Percentiles rank a stretch among this genome's conserved stretches.
Conservation (phyloP, 305 asterid genomes). For the Fraxinus albicans region DNA sequence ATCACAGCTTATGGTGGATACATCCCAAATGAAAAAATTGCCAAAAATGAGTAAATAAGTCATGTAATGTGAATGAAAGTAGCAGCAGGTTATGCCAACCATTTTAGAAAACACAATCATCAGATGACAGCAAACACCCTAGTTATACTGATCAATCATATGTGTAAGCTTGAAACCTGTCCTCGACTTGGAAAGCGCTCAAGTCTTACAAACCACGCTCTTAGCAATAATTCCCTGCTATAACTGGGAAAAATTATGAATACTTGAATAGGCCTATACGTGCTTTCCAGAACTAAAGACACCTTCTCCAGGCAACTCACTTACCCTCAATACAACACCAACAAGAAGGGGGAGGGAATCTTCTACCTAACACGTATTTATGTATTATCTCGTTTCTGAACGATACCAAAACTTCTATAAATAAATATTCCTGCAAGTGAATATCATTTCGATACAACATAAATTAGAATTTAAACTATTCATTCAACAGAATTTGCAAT, state of each 20-base stretch:
- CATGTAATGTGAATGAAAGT: neutral
- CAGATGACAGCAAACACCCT: neutral
- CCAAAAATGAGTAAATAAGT: neutral
- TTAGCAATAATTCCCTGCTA: neutral
- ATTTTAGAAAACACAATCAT: neutral
- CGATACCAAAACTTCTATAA: neutral
- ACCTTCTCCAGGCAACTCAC: neutral
- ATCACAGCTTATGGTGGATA: neutral
- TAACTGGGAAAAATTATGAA: neutral
- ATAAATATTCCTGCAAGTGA: neutral
- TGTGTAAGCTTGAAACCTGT: neutral
- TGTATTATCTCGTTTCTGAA: neutral
- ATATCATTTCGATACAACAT: neutral
- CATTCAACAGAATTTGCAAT: slow-evolving; percentile 2
- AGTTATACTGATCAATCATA: neutral
- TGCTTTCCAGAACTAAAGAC: neutral
- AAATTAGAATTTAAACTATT: slow-evolving; percentile 8
- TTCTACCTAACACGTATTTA: neutral
- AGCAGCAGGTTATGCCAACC: neutral
- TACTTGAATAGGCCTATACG: neutral
- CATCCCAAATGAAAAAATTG: neutral
- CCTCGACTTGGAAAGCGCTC: neutral
- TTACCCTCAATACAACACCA: neutral
- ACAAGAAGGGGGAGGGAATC: neutral
- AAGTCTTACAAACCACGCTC: neutral